Evolutionary conservation across 2,329 filamentous ascomycete genomes (phyloP).

Genomic region (Cercospora sesami): DNA sequence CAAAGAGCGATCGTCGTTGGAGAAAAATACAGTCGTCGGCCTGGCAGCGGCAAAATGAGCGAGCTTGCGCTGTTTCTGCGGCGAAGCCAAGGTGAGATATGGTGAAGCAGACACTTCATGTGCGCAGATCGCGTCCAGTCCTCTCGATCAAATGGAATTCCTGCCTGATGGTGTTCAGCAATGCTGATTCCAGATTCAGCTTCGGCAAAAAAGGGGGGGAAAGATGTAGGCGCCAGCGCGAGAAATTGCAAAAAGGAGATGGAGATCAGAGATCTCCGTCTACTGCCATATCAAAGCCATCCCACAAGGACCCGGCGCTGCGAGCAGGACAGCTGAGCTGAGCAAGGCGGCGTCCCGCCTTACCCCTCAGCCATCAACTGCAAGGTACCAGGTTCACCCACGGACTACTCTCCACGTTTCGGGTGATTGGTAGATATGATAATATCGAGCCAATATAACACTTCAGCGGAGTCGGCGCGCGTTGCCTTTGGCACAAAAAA

Average conservation of each 20-base stretch:
- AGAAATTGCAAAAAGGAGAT: not conserved
- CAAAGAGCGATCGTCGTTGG: not conserved
- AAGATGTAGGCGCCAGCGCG: not conserved
- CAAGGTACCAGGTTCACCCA: not conserved
- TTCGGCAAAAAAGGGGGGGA: not conserved
- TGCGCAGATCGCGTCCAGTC: not conserved
- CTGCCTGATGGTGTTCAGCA: not conserved
- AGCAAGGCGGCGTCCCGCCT: not conserved
- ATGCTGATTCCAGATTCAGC: not conserved
- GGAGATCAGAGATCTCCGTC: not conserved
- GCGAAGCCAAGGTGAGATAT: conserved; percentile 27
- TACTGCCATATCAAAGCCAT: not conserved
- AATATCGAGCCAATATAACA: not conserved
- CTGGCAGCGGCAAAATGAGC: conserved; percentile 32
- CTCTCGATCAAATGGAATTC: not conserved
- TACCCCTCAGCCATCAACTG: not conserved
- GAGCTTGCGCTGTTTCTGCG: conserved; percentile 50
- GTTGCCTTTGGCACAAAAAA: not conserved
- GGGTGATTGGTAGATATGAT: not conserved
- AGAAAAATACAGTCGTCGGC: not conserved
- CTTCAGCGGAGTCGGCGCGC: not conserved
- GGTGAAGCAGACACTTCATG: conserved; percentile 1
- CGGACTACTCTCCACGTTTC: not conserved
- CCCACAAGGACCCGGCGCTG: not conserved
- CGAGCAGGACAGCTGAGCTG: not conserved